Evolutionary conservation across 129 eudicot genomes (phyloP), one percentile per base, ranked within the genome.

Genomic region (Lonicera japonica): DNA sequence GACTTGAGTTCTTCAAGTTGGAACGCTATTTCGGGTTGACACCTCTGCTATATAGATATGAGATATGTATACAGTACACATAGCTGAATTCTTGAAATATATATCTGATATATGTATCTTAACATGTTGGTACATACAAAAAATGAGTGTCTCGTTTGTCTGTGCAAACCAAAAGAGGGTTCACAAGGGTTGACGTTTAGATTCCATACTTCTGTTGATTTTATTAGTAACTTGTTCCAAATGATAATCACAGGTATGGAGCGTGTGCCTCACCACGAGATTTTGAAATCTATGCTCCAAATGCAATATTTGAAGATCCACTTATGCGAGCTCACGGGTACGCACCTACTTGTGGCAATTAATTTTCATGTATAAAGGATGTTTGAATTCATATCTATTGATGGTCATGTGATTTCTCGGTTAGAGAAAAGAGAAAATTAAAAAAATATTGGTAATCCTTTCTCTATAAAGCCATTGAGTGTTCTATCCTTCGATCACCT

Each of bases 261-360:
- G 70, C 89, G 14, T 75, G 79, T 45, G 92, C 90, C 50, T 63
- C 71, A 29, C 76, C 94, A 58, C 76, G 56, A 38, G 96, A 85
- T 71, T 85, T 85, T 68, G 96, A 88, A 67, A 88, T 88, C 47
- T 88, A 88, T 82, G 89, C 94, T 45, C 89, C 87, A 5, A 6
- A 82, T 79, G 96, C 96, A 63, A 79, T 87, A 5, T 88, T 88
- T 67, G 96, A 88, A 79, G 96, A 88, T 63, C 96, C 96, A 22
- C 94, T 88, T 38, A 88, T 85, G 94, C 54, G 89, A 19, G 96
- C 96, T 62, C 79, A 73, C 9, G 96, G 96, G 96, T 88, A 82
- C 20, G 81, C 21, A 45, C 1, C 48, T 59, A 43, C 43, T 52
- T 20, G n/a, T n/a, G n/a, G n/a, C n/a, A n/a, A 19, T 25, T 45